Percentiles rank a stretch among this genome's conserved stretches.
Conservation (phyloP, 345 rosid species). For the Theobroma cacao region DNA sequence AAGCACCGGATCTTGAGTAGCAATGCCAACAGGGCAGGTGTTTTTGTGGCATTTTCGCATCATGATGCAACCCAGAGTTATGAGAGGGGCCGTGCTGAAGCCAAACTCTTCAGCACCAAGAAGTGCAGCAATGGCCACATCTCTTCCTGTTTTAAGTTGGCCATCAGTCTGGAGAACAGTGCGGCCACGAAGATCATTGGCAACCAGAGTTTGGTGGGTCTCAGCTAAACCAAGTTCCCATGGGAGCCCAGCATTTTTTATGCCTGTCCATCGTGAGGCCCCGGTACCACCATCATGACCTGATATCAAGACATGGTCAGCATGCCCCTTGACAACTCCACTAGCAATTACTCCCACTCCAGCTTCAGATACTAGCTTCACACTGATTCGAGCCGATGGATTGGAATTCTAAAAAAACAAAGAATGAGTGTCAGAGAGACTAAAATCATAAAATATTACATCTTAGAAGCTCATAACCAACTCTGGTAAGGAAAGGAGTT, state of each 20-base stretch:
- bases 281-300: constrained; percentile 99
- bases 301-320: constrained; percentile 94
- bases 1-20: constrained; percentile 98
- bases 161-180: constrained; percentile 98
- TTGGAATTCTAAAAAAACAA: constrained; percentile 70
- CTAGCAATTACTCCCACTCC: constrained; percentile 99
- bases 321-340: constrained; percentile 99
- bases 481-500: background rate
- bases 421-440: constrained; percentile 8
- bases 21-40: constrained; percentile 99
- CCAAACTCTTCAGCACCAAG: constrained; percentile 99
- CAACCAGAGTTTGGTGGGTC: constrained; percentile 98
- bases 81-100: constrained; percentile 98
- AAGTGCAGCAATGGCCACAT: constrained; percentile 96
- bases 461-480: background rate
- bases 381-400: constrained; percentile 91
- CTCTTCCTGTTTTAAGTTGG: constrained; percentile 97
- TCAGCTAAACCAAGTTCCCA: constrained; percentile 99
- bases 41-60: constrained; percentile 99
- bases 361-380: constrained; percentile 95
- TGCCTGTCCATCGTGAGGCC: constrained; percentile 99
- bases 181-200: constrained; percentile 99
- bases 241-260: constrained; percentile 97
- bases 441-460: background rate
- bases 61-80: constrained; percentile 99